These are phyloP conservation scores for Westerdykella aurantiaca DNA, from an alignment of 2,329 filamentous ascomycete genomes.

Conservation along the genomic window DNA sequence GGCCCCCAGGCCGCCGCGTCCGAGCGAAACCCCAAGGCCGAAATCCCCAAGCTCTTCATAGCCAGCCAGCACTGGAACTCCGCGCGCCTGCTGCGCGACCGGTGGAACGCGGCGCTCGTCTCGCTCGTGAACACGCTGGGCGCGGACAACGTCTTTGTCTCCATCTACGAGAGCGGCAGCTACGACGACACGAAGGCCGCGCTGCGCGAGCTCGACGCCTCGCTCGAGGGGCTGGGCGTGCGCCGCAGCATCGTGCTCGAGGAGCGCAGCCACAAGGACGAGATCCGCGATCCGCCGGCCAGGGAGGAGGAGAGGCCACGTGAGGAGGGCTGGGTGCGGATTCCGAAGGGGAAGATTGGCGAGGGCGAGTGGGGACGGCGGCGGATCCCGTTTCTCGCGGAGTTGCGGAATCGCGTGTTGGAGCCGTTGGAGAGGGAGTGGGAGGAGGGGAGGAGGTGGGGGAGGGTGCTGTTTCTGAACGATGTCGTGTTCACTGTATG, in stretches of 20 bases:
- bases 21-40: no score
- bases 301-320: conserved; percentile 48
- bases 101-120: conserved; percentile 59
- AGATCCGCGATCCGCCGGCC: conserved; percentile 26
- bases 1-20: no score
- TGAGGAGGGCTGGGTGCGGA: conserved; percentile 56
- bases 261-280: conserved; percentile 44
- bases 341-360: conserved; percentile 41
- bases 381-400: conserved; percentile 63
- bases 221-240: conserved; percentile 51
- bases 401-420: conserved; percentile 59
- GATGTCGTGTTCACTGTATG: conserved; percentile 57
- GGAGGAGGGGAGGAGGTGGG: conserved; percentile 47
- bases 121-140: conserved; percentile 54
- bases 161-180: conserved; percentile 63
- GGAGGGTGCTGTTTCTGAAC: conserved; percentile 58
- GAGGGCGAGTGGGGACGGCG: conserved; percentile 47
- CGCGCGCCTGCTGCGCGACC: conserved; percentile 52
- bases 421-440: conserved; percentile 51
- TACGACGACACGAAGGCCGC: conserved; percentile 62
- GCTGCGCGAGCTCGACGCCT: conserved; percentile 51
- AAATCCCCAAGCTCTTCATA: conserved; percentile 50
- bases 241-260: conserved; percentile 53
- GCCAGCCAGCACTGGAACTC: conserved; percentile 66
- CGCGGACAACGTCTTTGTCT: conserved; percentile 60